A percentile compares a stretch with the other conserved stretches of the same genome.
Evolutionary conservation across 2,329 filamentous ascomycete genomes (phyloP).

Genomic region (Fusarium fujikuroi): DNA sequence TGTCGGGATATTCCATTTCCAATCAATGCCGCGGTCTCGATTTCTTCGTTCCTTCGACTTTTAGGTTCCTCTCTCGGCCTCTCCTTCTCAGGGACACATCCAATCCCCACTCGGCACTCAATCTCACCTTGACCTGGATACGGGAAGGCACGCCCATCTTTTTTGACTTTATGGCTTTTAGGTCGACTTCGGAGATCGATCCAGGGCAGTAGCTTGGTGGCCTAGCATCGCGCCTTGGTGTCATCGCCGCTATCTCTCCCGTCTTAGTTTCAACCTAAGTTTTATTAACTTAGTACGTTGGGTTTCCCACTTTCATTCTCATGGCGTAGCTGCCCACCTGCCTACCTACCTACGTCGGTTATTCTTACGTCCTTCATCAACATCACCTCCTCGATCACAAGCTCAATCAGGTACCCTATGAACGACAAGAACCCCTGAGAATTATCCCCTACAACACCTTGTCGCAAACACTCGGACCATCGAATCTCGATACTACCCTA

Average conservation of each 20-base stretch:
- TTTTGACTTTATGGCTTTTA: conserved; percentile 10
- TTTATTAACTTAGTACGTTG: conserved; percentile 1
- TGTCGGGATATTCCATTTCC: conserved; percentile 10
- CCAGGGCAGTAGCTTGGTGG: conserved; percentile 17
- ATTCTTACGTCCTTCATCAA: conserved; percentile 30
- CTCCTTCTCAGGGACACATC: conserved; percentile 1
- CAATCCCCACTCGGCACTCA: neutral
- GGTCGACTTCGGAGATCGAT: conserved; percentile 6
- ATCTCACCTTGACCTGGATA: neutral
- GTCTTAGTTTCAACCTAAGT: conserved; percentile 25
- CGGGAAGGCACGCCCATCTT: conserved; percentile 11
- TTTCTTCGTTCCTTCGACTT: conserved; percentile 9
- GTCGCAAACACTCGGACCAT: neutral
- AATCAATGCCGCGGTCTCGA: conserved; percentile 14
- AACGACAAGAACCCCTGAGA: neutral
- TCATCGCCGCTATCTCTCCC: conserved; percentile 28
- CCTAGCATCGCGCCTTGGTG: conserved; percentile 34
- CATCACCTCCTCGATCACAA: conserved; percentile 11
- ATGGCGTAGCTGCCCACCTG: neutral
- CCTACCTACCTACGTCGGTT: conserved; percentile 4
- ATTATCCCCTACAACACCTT: neutral
- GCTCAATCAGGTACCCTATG: neutral
- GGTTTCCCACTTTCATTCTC: conserved; percentile 28
- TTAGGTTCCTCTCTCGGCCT: neutral
- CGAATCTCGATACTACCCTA: conserved; percentile 1